Conservation (phyloP, 257 asterid genomes). For the Nicotiana tomentosiformis region DNA sequence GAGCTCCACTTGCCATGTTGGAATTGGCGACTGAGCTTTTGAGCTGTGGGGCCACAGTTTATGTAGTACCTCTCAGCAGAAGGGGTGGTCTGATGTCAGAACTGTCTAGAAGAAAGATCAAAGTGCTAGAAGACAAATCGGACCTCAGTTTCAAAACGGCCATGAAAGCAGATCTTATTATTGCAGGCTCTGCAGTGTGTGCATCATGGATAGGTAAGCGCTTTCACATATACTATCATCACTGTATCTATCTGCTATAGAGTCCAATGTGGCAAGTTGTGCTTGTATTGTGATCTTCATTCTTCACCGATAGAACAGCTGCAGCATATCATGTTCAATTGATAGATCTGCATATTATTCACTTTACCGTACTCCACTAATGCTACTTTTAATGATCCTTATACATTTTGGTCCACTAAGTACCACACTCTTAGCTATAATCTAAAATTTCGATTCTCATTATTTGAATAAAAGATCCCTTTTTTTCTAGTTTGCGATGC, state of each 20-base stretch:
- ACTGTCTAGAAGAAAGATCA: constrained; percentile 79
- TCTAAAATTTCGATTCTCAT: neutral
- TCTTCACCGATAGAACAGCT: neutral
- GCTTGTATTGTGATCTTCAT: constrained; percentile 1
- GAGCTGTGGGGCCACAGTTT: constrained; percentile 95
- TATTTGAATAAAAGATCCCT: neutral
- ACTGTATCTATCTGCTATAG: neutral
- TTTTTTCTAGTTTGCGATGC: neutral
- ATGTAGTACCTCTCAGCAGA: constrained; percentile 70
- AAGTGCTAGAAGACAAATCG: constrained; percentile 74
- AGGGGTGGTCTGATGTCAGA: constrained; percentile 89
- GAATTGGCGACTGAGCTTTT: constrained; percentile 91
- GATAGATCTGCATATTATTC: neutral
- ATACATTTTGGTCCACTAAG: neutral
- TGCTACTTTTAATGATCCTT: neutral
- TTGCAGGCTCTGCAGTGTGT: constrained; percentile 96
- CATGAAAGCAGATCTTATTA: constrained; percentile 88
- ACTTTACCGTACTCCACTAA: neutral
- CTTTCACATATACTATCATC: neutral
- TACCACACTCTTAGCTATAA: neutral
- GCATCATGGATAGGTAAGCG: constrained; percentile 94
- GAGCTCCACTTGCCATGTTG: constrained; percentile 99
- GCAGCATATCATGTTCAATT: neutral
- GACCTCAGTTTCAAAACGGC: constrained; percentile 86
- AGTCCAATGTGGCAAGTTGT: neutral